Base-by-base conservation (phyloP, 1,284 basidiomycete species). In the Tausonia pullulans region DNA sequence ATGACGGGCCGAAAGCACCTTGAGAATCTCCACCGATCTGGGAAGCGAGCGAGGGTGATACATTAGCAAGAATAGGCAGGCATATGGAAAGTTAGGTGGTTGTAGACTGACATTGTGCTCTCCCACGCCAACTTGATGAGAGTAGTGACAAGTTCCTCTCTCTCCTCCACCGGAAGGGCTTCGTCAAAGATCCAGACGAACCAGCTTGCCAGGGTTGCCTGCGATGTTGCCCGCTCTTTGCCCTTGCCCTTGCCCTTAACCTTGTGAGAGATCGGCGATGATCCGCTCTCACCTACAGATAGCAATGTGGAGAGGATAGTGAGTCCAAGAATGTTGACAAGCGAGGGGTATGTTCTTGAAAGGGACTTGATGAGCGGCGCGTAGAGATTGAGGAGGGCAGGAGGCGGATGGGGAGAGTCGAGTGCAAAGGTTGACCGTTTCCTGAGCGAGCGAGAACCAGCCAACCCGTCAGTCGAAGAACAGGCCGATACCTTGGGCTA, bases 171-270 rank as follows among this genome's bases (percentile, higher is more conserved):
- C 27, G 49, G 14, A 45, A 64, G 39, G 5, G 60, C 44, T n/a
- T 55, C 58, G 39, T 60, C 63, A 39, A 51, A 64, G 7, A 53
- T 44, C 63, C 63, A 64, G 41, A 64, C 63, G 5, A 60, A 39
- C 63, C 63, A 64, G 5, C 46, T 41, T 39, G 58, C 48, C 7
- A 64, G 46, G 39, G 58, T 64, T n/a, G 27, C 27, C 27, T 27
- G 27, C 27, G 27, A 27, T 2, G 27, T 58, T 54, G 16, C 44
- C 46, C 13, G 54, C 54, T n/a, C 51, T 52, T 10, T 63, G 54
- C 7, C 16, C 44, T 5, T 56, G 40, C 13, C 27, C 27, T 27
- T 27, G 27, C 27, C 27, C 27, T 27, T 27, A 27, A 27, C 27
- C 27, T 27, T 27, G 27, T 27, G 27, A 27, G 27, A 27, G 27